phyloP scores from a whole-genome alignment of 768 basidiomycete genomes.

The Inosperma sp. region DNA sequence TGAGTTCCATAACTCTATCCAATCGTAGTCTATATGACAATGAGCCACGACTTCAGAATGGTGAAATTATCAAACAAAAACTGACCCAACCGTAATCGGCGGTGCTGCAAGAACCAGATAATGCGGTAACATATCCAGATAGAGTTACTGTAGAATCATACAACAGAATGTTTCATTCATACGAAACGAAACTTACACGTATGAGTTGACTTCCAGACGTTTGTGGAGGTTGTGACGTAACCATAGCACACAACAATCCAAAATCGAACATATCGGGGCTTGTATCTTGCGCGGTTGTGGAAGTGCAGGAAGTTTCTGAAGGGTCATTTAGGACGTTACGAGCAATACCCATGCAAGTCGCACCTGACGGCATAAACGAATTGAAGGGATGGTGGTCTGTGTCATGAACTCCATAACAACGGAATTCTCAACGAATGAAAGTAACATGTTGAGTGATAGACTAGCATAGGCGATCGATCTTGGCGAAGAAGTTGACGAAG shows the following conservation, averaged over 20 bases:
- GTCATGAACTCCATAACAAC: slow-evolving; percentile 45
- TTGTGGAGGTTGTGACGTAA: slow-evolving; percentile 68
- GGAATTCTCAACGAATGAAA: slow-evolving; percentile 47
- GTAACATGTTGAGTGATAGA: slow-evolving; percentile 49
- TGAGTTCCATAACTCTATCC: slow-evolving; percentile 61
- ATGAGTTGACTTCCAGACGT: slow-evolving; percentile 51
- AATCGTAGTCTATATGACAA: slow-evolving; percentile 50
- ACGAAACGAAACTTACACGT: slow-evolving; percentile 39
- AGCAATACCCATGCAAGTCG: slow-evolving; percentile 31
- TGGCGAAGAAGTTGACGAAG: slow-evolving; percentile 53
- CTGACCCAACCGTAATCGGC: slow-evolving; percentile 52
- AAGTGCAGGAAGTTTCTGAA: slow-evolving; percentile 47
- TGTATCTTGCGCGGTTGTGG: slow-evolving; percentile 35
- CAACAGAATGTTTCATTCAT: neutral
- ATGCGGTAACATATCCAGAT: slow-evolving; percentile 50
- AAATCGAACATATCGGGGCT: slow-evolving; percentile 50
- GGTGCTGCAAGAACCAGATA: slow-evolving; percentile 53
- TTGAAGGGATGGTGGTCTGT: slow-evolving; percentile 34
- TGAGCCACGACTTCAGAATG: neutral
- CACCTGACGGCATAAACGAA: slow-evolving; percentile 63
- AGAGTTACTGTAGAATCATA: slow-evolving; percentile 32
- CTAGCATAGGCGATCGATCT: slow-evolving; percentile 61
- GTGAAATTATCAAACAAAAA: slow-evolving; percentile 24
- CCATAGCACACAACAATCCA: slow-evolving; percentile 68
- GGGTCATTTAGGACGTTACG: neutral